These are phyloP conservation scores for Cichorium intybus DNA, from an alignment of 140 eudicot species.

Conservation along the genomic window DNA sequence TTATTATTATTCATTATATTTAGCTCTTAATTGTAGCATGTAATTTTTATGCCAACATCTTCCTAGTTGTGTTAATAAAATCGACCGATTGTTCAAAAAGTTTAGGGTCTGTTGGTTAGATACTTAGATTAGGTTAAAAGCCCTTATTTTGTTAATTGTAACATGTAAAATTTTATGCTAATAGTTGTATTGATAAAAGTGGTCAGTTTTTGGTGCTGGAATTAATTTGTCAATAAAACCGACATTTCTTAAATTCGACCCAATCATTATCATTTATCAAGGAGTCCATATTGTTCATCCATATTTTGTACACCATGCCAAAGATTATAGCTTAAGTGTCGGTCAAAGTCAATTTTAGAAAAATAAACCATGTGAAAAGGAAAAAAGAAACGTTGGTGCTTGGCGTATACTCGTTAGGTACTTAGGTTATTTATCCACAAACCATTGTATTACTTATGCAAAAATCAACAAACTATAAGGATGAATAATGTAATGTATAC, in stretches of 20 bases:
- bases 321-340: slow-evolving; percentile 47
- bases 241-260: slow-evolving; percentile 36
- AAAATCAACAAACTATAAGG: neutral
- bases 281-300: slow-evolving; percentile 48
- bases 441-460: neutral
- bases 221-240: slow-evolving; percentile 14
- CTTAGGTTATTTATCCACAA: slow-evolving; percentile 20
- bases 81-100: too few species aligned
- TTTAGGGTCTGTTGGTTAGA: too few species aligned
- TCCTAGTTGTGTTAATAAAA: too few species aligned
- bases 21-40: too few species aligned
- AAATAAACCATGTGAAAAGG: slow-evolving; percentile 41
- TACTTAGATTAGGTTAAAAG: too few species aligned
- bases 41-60: too few species aligned
- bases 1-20: too few species aligned
- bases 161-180: too few species aligned
- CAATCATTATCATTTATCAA: slow-evolving; percentile 38
- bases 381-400: slow-evolving; percentile 31
- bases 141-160: too few species aligned
- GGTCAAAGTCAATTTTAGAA: slow-evolving; percentile 48
- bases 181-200: too few species aligned
- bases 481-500: neutral
- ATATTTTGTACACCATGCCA: slow-evolving; percentile 31
- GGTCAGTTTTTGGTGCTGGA: slow-evolving; percentile 24
- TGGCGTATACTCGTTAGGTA: slow-evolving; percentile 23